These are phyloP conservation scores for Baorangia bicolor DNA, from an alignment of 768 basidiomycete genomes.

Conservation along the genomic window DNA sequence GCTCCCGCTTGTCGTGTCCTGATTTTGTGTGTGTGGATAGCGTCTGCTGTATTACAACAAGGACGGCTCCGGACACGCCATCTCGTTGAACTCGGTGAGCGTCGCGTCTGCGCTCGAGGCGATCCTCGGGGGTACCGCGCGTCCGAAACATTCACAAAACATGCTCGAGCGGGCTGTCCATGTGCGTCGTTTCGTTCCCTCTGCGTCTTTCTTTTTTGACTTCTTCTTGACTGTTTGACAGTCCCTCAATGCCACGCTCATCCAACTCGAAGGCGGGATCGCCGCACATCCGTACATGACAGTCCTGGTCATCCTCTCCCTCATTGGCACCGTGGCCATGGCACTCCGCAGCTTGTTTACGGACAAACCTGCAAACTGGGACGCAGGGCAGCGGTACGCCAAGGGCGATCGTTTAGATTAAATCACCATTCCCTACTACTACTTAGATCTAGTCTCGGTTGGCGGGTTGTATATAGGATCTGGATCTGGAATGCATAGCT, in stretches of 20 bases:
- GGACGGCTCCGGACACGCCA: slow-evolving; percentile 52
- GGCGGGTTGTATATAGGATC: no score
- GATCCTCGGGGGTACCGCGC: slow-evolving; percentile 48
- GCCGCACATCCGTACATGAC: slow-evolving; percentile 23
- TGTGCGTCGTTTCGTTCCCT: slow-evolving; percentile 38
- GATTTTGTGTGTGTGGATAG: slow-evolving; percentile 36
- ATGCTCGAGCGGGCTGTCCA: slow-evolving; percentile 62
- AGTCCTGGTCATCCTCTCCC: background rate
- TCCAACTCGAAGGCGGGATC: slow-evolving; percentile 8
- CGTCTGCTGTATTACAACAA: slow-evolving; percentile 72
- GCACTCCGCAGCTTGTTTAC: slow-evolving; percentile 13
- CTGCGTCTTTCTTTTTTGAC: background rate
- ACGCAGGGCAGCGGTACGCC: slow-evolving; percentile 13
- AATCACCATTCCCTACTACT: no score
- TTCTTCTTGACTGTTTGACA: background rate
- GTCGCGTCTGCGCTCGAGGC: slow-evolving; percentile 74
- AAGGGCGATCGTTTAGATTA: slow-evolving; percentile 26
- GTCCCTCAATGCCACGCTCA: slow-evolving; percentile 18
- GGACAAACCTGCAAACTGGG: slow-evolving; percentile 18
- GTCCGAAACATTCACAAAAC: slow-evolving; percentile 67
- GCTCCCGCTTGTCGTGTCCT: no score
- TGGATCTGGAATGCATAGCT: no score
- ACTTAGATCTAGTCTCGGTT: no score
- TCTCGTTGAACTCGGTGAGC: slow-evolving; percentile 54
- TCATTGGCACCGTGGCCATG: slow-evolving; percentile 8